Evolutionary conservation across 2,329 filamentous ascomycete genomes (phyloP).

Genomic region (Didymella exigua): DNA sequence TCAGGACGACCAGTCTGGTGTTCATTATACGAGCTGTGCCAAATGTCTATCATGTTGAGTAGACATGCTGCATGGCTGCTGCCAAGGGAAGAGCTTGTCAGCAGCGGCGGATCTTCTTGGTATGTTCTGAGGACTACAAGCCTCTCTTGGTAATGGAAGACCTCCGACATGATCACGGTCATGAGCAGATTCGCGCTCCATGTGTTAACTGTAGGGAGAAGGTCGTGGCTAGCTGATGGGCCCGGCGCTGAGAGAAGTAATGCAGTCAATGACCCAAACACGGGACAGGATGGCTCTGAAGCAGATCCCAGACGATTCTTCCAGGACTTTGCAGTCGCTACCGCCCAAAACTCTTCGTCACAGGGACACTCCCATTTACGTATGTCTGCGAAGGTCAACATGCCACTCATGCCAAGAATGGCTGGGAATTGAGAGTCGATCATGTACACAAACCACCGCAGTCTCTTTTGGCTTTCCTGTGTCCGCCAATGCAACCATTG

Average conservation of each 20-base stretch:
- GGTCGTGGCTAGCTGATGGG: not conserved
- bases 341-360: conserved; percentile 7
- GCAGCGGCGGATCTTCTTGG: not conserved
- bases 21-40: not conserved
- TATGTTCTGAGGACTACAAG: conserved; percentile 3
- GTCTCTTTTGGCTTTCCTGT: conserved; percentile 4
- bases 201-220: not conserved
- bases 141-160: conserved; percentile 7
- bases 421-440: conserved; percentile 6
- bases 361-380: conserved; percentile 12
- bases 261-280: conserved; percentile 4
- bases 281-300: conserved; percentile 9
- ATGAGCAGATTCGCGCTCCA: conserved; percentile 14
- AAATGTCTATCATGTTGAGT: not conserved
- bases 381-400: conserved; percentile 9
- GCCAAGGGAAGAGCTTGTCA: not conserved
- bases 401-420: conserved; percentile 9
- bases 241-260: not conserved
- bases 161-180: conserved; percentile 1
- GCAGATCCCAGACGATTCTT: conserved; percentile 9
- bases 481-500: conserved; percentile 4
- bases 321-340: conserved; percentile 7
- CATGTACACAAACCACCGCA: conserved; percentile 12
- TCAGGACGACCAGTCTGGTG: not conserved
- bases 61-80: not conserved